Evolutionary conservation across 2,329 filamentous ascomycete species (phyloP), one percentile per base, ranked within the genome.

Genomic region (Trichoderma hamatum): DNA sequence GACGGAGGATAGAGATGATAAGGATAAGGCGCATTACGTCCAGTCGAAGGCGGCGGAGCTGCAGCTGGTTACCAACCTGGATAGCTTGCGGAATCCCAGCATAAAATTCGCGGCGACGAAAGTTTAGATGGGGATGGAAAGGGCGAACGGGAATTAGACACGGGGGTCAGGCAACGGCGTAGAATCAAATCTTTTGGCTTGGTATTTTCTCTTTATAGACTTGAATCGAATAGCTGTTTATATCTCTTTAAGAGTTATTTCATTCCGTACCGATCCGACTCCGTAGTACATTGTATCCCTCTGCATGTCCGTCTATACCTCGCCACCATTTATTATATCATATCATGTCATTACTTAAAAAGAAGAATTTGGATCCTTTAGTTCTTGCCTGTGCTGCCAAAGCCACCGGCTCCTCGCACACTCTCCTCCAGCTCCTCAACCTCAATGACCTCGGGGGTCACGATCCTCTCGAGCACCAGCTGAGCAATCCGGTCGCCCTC

Each of bases 401-500:
- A 97, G 1, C 94, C 96, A 30, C 94, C 95, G 0, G 90, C 93
- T 30, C 96, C 96, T 52, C 96, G 86, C 13, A 96, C 93, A 76
- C 93, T 98, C 83, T 94, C 93, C 76, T 95, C 93, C 69, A 99
- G 85, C 82, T 95, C 88, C 75, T 92, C 84, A 2, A 98, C 95
- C 76, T 97, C 94, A n/a, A 92, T 82, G 6, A 99, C 92, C 58
- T 96, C 93, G 2, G 96, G 95, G 32, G 94, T 98, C 77, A 92
- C 94, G 77, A 98, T 97, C 79, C 93, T 89, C 86, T 99, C 96
- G 68, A 99, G 84, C 73, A 99, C 89, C 74, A 99, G 86, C 85
- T 99, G 96, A 52, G 96, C 96, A 76, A 99, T 84, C 65, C 96
- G 91, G 81, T 99, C 96, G 61, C 95, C 95, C 77, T 91, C 89